Conservation (phyloP, 2,329 filamentous ascomycete genomes). For the Stylonectria norvegica region DNA sequence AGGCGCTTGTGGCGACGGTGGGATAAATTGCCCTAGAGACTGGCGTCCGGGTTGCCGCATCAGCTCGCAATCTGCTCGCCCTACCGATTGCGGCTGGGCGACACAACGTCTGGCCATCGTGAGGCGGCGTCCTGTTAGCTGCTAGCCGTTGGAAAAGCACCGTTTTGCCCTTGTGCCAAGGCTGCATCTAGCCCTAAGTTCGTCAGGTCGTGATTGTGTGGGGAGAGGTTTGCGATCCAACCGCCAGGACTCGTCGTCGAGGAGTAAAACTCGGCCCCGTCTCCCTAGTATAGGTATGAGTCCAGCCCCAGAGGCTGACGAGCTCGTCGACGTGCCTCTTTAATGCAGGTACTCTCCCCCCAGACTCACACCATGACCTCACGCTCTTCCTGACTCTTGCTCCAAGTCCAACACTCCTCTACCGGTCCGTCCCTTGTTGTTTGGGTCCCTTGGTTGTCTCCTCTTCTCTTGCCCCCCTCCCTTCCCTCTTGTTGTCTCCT, state of each 20-base stretch:
- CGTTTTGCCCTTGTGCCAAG: constrained; percentile 18
- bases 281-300: constrained; percentile 1
- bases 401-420: constrained; percentile 25
- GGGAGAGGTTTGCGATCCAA: constrained; percentile 22
- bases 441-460: constrained; percentile 13
- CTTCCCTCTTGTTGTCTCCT: constrained; percentile 26
- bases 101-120: constrained; percentile 16
- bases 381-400: constrained; percentile 26
- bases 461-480: constrained; percentile 21
- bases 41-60: background rate
- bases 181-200: constrained; percentile 13
- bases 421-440: constrained; percentile 1
- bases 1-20: constrained; percentile 22
- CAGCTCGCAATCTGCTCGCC: constrained; percentile 19
- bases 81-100: constrained; percentile 17
- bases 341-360: constrained; percentile 29
- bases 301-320: constrained; percentile 13
- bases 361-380: constrained; percentile 27
- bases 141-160: constrained; percentile 20
- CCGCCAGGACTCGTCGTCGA: constrained; percentile 15
- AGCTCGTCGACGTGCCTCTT: constrained; percentile 23
- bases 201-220: constrained; percentile 14
- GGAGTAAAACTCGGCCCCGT: background rate
- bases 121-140: constrained; percentile 21
- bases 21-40: constrained; percentile 17